Evolutionary conservation across 2,329 filamentous ascomycete species (phyloP), one percentile per base, ranked within the genome.

Genomic region (Pseudocercospora crystallina): DNA sequence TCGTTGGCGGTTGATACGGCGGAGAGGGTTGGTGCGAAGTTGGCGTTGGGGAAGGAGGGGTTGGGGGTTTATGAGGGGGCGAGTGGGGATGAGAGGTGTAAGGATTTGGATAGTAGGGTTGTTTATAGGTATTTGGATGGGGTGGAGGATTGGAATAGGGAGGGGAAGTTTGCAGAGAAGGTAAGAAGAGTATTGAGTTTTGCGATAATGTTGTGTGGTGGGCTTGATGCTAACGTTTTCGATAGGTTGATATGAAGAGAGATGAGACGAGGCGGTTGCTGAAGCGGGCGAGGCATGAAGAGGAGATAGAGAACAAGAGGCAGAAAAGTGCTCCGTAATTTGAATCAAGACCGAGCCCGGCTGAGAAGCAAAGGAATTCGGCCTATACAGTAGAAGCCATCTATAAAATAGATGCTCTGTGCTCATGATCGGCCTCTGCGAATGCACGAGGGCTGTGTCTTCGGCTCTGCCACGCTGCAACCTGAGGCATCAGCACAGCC

Each of bases 111-210:
- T 61, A 82, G 78, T 15, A 73, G 79, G 48, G 79, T 83, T 13
- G 75, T 83, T 2, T 83, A 78, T 68, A 69, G 80, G 38, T 81
- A 77, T 65, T 60, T 83, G 26, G 79, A 78, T 2, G 78, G 79
- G 0, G 63, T 72, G 29, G 79, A 82, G 61, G 69, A 79, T 13
- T 81, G 79, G 79, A 57, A 62, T 46, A 13, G 39, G 20, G 54
- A 59, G 35, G 56, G 48, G 11, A 43, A 53, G 8, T 65, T 65
- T 39, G 57, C 59, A 2, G 58, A 58, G 37, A 51, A 61, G 34
- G 58, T 64, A 26, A 26, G n/a, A n/a, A n/a, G n/a, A n/a, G 20
- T 26, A 26, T 26, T 26, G 20, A 7, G 20, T 26, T 3, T 7
- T 4, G 7, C 4, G 20, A n/a, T 26, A 2, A 30, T 29, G 30